Evolutionary conservation across 805 yeast genomes (phyloP).

Genomic region (Pichia membranifaciens): DNA sequence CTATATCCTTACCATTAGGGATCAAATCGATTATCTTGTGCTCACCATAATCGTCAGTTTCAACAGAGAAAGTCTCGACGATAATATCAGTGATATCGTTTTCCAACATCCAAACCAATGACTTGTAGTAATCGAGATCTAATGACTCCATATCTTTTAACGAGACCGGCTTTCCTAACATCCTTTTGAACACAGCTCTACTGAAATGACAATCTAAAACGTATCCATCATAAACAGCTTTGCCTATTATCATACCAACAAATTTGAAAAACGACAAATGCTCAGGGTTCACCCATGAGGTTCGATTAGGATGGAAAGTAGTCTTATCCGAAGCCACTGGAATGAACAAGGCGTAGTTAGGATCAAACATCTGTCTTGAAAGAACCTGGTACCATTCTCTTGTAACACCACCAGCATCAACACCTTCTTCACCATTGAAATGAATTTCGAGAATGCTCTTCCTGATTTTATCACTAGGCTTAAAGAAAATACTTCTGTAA

Average conservation of each 20-base stretch:
- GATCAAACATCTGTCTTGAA: conserved; percentile 91
- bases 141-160: conserved; percentile 91
- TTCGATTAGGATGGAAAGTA: conserved; percentile 91
- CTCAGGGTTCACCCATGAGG: conserved; percentile 89
- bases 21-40: conserved; percentile 76
- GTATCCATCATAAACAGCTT: conserved; percentile 83
- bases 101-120: conserved; percentile 91
- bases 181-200: conserved; percentile 86
- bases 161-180: conserved; percentile 73
- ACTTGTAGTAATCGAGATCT: conserved; percentile 88
- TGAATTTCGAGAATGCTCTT: conserved; percentile 67
- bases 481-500: conserved; percentile 74
- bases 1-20: conserved; percentile 73
- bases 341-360: conserved; percentile 85
- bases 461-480: conserved; percentile 66
- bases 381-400: conserved; percentile 97
- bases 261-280: conserved; percentile 90
- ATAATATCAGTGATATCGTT: conserved; percentile 95
- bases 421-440: conserved; percentile 93
- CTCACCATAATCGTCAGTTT: conserved; percentile 90
- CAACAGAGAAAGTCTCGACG: conserved; percentile 90
- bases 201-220: conserved; percentile 92
- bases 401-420: conserved; percentile 97
- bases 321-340: conserved; percentile 91
- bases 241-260: conserved; percentile 89